Percentiles rank a stretch among this genome's conserved stretches.
These are phyloP conservation scores for Neofusicoccum ribis DNA, from an alignment of 2,329 filamentous ascomycete genomes.

Conservation along the genomic window DNA sequence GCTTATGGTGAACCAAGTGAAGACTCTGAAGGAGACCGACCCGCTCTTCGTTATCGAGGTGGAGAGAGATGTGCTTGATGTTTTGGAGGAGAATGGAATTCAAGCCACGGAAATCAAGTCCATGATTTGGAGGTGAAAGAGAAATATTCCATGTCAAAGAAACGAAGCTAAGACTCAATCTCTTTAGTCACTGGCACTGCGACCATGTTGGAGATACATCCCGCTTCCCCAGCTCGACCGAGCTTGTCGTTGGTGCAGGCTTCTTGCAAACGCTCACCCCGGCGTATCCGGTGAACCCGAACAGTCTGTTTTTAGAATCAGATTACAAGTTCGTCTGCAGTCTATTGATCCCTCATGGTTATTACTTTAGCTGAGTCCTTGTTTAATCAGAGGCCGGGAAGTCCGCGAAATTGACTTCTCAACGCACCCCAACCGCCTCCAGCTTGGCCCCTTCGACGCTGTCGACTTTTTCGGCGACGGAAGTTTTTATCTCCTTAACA, in stretches of 20 bases:
- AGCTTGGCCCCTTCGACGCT: slow-evolving; percentile 48
- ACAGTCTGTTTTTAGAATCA: background rate
- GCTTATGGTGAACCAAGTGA: slow-evolving; percentile 22
- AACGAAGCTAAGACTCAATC: background rate
- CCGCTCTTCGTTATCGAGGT: slow-evolving; percentile 36
- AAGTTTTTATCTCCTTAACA: slow-evolving; percentile 56
- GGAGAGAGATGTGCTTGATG: slow-evolving; percentile 35
- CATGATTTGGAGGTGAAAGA: slow-evolving; percentile 22
- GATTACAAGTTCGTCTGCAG: slow-evolving; percentile 2
- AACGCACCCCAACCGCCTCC: background rate
- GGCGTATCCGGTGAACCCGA: background rate
- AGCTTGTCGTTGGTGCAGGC: background rate
- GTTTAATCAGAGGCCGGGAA: slow-evolving; percentile 22
- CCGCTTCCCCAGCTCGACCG: background rate
- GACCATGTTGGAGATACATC: background rate
- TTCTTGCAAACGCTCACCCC: background rate
- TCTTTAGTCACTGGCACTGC: background rate
- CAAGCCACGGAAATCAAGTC: background rate
- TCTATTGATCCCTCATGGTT: too few relatives aligned
- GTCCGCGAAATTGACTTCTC: slow-evolving; percentile 38
- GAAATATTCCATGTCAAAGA: background rate
- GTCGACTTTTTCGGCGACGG: slow-evolving; percentile 59
- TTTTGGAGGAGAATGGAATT: slow-evolving; percentile 24
- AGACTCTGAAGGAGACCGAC: slow-evolving; percentile 27
- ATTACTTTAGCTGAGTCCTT: too few relatives aligned